phyloP scores from a whole-genome alignment of 176 grass and related monocot genomes.

The sorghum (Sorghum bicolor) region DNA sequence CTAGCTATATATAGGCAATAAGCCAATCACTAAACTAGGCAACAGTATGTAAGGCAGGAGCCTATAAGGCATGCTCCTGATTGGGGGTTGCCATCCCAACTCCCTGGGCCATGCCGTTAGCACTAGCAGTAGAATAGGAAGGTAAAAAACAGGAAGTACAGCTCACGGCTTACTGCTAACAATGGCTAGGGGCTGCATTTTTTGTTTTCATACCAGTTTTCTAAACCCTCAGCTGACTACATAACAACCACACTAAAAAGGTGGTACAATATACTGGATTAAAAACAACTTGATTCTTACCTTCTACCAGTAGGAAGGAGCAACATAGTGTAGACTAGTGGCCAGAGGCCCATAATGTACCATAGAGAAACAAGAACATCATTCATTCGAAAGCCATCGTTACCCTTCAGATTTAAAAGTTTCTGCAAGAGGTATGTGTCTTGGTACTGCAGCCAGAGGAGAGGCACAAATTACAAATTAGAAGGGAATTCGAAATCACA shows the following conservation, averaged over 20 bases:
- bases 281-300: slow-evolving; percentile 20
- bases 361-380: slow-evolving; percentile 74
- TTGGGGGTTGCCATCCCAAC: too few relatives aligned
- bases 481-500: neutral
- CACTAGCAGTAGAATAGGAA: too few relatives aligned
- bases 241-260: neutral
- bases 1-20: too few relatives aligned
- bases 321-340: slow-evolving; percentile 80
- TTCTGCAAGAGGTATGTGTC: slow-evolving; percentile 84
- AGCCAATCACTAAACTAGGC: too few relatives aligned
- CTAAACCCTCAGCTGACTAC: too few relatives aligned
- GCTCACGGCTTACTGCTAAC: too few relatives aligned
- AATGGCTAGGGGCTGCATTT: too few relatives aligned
- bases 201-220: too few relatives aligned
- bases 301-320: slow-evolving; percentile 86
- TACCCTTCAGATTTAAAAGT: slow-evolving; percentile 62
- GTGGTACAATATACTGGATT: neutral
- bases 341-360: slow-evolving; percentile 92
- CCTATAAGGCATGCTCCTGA: too few relatives aligned
- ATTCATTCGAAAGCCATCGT: slow-evolving; percentile 92
- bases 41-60: too few relatives aligned
- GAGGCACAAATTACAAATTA: neutral
- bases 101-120: too few relatives aligned
- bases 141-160: too few relatives aligned
- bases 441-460: slow-evolving; percentile 62